Conservation (phyloP, 768 basidiomycete species). For the Auricularia sp. region DNA sequence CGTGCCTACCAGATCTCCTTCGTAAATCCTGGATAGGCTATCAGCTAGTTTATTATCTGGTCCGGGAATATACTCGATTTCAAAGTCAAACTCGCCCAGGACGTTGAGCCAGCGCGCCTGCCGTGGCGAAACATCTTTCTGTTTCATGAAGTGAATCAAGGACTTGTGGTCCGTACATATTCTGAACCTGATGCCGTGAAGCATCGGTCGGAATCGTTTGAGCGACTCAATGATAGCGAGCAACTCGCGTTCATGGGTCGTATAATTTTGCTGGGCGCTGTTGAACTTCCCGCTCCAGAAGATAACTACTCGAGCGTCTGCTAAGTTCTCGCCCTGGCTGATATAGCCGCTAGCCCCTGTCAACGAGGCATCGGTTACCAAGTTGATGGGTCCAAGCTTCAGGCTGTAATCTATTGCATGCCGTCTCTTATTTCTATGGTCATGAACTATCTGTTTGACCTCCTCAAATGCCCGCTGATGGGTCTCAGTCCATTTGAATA, state of each 20-base stretch:
- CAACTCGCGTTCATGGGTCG: conserved; percentile 4
- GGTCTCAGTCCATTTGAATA: not conserved
- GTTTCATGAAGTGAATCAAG: not conserved
- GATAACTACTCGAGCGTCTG: conserved; percentile 1
- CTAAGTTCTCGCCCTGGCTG: conserved; percentile 6
- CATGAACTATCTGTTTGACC: not conserved
- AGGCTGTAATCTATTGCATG: not conserved
- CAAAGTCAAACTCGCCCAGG: conserved; percentile 6
- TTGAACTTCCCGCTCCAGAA: conserved; percentile 15
- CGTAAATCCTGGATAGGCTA: conserved; percentile 4
- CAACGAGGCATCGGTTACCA: too few species aligned
- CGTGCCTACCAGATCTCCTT: conserved; percentile 1
- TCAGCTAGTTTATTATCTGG: not conserved
- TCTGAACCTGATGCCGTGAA: not conserved
- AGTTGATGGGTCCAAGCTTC: too few species aligned
- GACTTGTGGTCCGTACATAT: conserved; percentile 6
- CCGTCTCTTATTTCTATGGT: conserved; percentile 1
- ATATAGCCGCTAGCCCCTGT: conserved; percentile 5
- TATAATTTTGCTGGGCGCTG: conserved; percentile 8
- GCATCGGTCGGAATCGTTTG: not conserved
- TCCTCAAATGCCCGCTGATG: not conserved
- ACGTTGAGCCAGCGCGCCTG: conserved; percentile 6
- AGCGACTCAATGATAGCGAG: conserved; percentile 5
- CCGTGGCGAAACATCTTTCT: conserved; percentile 1
- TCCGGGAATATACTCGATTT: conserved; percentile 1